A percentile compares a stretch with the other conserved stretches of the same genome.
phyloP scores from a whole-genome alignment of 495 filamentous ascomycete genomes.

The Aspergillus leporis region DNA sequence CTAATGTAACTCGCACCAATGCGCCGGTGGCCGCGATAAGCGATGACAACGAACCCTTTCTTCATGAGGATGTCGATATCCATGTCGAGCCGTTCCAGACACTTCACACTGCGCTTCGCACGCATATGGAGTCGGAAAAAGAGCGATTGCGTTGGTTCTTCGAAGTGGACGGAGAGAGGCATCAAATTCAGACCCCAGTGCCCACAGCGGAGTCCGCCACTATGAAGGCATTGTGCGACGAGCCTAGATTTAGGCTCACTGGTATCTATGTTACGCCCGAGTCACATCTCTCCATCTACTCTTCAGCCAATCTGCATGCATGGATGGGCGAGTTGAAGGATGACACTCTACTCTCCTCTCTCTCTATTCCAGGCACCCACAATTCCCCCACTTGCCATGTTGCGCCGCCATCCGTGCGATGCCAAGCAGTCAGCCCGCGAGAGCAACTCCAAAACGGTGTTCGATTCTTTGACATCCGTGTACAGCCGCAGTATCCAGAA shows the following conservation, averaged over 20 bases:
- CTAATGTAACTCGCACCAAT: conserved; percentile 43
- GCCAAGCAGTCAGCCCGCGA: conserved; percentile 75
- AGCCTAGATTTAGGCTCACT: conserved; percentile 65
- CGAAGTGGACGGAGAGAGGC: conserved; percentile 57
- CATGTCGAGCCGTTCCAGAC: conserved; percentile 59
- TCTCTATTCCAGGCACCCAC: conserved; percentile 94
- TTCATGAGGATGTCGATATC: conserved; percentile 54
- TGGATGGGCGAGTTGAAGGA: conserved; percentile 82
- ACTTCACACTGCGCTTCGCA: conserved; percentile 53
- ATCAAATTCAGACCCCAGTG: conserved; percentile 62
- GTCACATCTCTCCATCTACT: conserved; percentile 74
- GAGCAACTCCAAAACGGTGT: conserved; percentile 87
- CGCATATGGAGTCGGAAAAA: conserved; percentile 44
- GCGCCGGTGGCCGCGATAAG: conserved; percentile 44
- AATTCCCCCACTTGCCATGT: conserved; percentile 83
- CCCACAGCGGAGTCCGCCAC: conserved; percentile 53
- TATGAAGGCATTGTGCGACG: conserved; percentile 54
- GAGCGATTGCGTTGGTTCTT: conserved; percentile 65
- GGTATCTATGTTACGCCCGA: conserved; percentile 67
- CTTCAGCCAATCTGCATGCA: conserved; percentile 62
- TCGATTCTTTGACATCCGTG: conserved; percentile 91
- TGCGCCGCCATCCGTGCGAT: conserved; percentile 89
- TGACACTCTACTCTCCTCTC: conserved; percentile 68
- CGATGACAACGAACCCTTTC: conserved; percentile 55
- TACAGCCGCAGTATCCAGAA: conserved; percentile 60